Conservation (phyloP, 495 filamentous ascomycete species). For the Penicillium malachiteum region DNA sequence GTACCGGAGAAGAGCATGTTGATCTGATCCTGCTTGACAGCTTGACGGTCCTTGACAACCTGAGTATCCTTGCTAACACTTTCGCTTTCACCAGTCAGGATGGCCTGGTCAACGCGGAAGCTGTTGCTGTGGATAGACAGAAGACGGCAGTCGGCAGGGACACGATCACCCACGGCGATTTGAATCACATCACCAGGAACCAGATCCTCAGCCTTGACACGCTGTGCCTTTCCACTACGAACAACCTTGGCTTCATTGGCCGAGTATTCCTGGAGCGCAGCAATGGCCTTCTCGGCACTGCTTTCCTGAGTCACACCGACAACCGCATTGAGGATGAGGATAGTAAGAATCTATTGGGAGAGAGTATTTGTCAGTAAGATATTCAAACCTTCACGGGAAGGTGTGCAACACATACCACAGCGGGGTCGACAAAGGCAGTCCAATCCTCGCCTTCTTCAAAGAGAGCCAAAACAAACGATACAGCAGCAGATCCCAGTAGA, state of each 20-base stretch:
- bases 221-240: conserved; percentile 69
- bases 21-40: conserved; percentile 95
- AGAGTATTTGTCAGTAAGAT: conserved; percentile 10
- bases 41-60: conserved; percentile 70
- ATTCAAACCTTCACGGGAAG: too few species aligned
- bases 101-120: conserved; percentile 94
- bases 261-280: conserved; percentile 97
- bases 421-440: conserved; percentile 98
- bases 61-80: conserved; percentile 84
- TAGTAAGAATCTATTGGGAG: conserved; percentile 78
- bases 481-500: conserved; percentile 85
- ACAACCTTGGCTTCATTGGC: conserved; percentile 96
- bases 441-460: conserved; percentile 91
- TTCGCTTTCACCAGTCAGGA: conserved; percentile 97
- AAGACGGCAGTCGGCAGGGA: conserved; percentile 95
- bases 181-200: conserved; percentile 94
- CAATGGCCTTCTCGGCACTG: conserved; percentile 97
- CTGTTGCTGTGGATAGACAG: conserved; percentile 93
- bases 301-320: conserved; percentile 99
- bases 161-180: conserved; percentile 85
- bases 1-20: conserved; percentile 99
- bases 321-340: conserved; percentile 92
- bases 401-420: conserved; percentile 63
- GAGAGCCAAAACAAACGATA: conserved; percentile 91
- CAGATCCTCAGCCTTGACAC: conserved; percentile 89